These are phyloP conservation scores for Monosporozyma yasuniensis DNA, from an alignment of 805 yeast genomes.

Conservation along the genomic window DNA sequence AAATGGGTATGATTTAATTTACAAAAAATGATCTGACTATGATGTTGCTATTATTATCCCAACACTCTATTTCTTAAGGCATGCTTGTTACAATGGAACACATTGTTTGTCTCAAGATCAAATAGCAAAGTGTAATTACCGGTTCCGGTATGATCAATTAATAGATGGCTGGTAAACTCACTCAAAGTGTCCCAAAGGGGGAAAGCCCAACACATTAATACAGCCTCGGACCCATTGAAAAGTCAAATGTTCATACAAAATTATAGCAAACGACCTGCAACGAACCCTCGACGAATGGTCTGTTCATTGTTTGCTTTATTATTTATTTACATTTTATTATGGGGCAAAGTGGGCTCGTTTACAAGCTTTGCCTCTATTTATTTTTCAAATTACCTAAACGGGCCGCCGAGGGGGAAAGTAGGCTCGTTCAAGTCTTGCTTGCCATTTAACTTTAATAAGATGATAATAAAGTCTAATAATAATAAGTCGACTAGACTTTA, in stretches of 20 bases:
- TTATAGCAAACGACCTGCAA: background rate
- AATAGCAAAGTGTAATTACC: no score
- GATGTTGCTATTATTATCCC: no score
- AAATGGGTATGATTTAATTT: no score
- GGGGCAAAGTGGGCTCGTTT: background rate
- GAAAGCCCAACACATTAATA: no score
- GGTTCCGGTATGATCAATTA: no score
- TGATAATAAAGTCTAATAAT: background rate
- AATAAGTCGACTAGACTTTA: no score
- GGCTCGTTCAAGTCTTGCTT: background rate
- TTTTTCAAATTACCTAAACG: background rate
- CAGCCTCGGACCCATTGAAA: background rate
- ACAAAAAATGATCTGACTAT: no score
- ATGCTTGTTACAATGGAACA: no score
- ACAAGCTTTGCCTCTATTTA: background rate
- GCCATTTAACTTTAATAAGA: no score
- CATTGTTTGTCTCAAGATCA: no score
- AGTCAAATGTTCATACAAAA: background rate
- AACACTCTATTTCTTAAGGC: no score
- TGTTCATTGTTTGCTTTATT: background rate
- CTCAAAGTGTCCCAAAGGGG: background rate
- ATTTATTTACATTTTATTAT: no score
- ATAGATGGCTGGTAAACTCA: background rate
- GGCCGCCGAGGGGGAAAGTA: background rate
- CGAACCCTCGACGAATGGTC: background rate